Evolutionary conservation across 2,329 filamentous ascomycete genomes (phyloP), one percentile per base, ranked within the genome.

Genomic region (Talaromyces sp.): DNA sequence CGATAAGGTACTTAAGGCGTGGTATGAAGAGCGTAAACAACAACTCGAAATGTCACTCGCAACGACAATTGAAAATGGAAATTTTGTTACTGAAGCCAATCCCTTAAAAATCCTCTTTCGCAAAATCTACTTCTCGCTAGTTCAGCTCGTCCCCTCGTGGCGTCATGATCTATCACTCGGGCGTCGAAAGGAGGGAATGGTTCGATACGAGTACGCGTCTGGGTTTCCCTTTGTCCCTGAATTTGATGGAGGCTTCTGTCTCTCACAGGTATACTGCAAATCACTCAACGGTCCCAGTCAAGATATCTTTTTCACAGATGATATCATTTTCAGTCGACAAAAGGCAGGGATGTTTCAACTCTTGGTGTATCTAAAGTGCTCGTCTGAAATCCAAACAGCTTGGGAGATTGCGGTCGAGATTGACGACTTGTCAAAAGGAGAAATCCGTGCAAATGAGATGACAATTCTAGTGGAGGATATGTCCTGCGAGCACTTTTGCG

Each of bases 11-110:
- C 50, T 75, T 0, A 50, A 27, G 13, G 67, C 60, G 0, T 74
- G 72, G 71, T 73, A 70, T 24, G 52, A 49, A 7, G 71, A 74
- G 48, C 64, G 71, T 16, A 72, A 73, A 43, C 72, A 75, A 49
- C 71, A 74, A 54, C 65, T 74, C 1, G 66, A 71, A 14, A 53
- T 56, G 7, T 75, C 71, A 1, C 57, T 75, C 5, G 65, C 66
- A 2, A 48, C 62, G 0, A 75, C 72, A 0, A 64, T 75, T 29
- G 55, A 49, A 6, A 74, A 74, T 32, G 72, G 70, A 1, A 55
- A 65, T 4, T 65, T 70, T 40, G 66, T 71, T 9, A 73, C 61
- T 9, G 67, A 68, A 33, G 58, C 53, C 2, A 59, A 62, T 32
- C 54, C 49, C 1, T 16, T 70, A 22, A 69, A 70, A n/a, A 62